Evolutionary conservation across 495 filamentous ascomycete genomes (phyloP).

Genomic region (Aspergillus steynii): DNA sequence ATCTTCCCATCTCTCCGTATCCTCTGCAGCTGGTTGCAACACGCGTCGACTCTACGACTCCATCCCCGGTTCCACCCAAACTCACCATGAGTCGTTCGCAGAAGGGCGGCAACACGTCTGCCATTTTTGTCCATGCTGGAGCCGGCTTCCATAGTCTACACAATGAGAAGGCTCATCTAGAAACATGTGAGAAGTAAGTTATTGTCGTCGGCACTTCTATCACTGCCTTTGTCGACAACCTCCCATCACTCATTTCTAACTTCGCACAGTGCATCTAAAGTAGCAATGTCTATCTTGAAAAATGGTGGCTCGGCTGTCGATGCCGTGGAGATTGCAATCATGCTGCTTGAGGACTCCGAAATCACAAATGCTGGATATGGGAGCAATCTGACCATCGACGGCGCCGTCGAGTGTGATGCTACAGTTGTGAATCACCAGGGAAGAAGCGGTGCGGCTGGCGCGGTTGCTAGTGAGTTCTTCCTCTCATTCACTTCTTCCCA

Average conservation of each 20-base stretch:
- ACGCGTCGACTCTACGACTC: background rate
- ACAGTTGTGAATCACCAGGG: conserved; percentile 88
- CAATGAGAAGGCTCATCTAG: conserved; percentile 80
- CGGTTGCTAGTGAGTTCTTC: conserved; percentile 71
- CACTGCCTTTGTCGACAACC: too few relatives aligned
- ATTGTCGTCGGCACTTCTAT: background rate
- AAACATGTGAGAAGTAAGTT: conserved; percentile 83
- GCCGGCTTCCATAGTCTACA: conserved; percentile 88
- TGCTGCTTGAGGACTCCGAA: conserved; percentile 82
- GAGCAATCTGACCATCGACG: conserved; percentile 90
- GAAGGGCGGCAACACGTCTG: conserved; percentile 45
- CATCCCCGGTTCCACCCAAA: background rate
- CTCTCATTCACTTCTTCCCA: background rate
- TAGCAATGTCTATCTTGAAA: conserved; percentile 76
- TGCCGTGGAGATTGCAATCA: conserved; percentile 90
- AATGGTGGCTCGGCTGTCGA: conserved; percentile 79
- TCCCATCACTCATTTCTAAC: background rate
- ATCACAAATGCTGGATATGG: conserved; percentile 97
- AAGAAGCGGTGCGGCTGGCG: conserved; percentile 89
- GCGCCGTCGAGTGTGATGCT: conserved; percentile 90
- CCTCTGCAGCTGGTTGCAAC: background rate
- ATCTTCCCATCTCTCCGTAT: background rate
- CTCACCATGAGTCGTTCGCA: conserved; percentile 32
- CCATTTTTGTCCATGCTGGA: conserved; percentile 94
- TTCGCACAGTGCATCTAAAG: conserved; percentile 56